Conservation (phyloP, 148 eudicot species). For the Gaultheria prostrata region DNA sequence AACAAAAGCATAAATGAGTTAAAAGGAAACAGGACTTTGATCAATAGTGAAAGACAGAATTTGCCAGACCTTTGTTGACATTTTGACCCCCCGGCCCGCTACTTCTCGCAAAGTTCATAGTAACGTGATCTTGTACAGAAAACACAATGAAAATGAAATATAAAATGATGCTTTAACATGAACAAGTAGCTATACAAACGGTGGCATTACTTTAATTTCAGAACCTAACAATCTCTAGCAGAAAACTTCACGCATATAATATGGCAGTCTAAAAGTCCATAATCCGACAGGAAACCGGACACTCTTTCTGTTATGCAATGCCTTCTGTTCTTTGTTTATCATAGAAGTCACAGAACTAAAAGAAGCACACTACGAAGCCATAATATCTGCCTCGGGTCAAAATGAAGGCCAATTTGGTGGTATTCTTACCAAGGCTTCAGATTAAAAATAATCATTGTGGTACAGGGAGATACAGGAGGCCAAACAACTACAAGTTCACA, state of each 20-base stretch:
- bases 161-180: neutral
- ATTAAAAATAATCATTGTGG: neutral
- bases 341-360: neutral
- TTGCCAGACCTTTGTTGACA: conserved; percentile 69
- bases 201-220: neutral
- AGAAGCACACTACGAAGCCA: neutral
- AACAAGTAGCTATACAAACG: neutral
- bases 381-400: neutral
- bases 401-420: neutral
- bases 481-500: neutral
- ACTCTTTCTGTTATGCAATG: neutral
- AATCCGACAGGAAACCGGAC: neutral
- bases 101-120: conserved; percentile 70
- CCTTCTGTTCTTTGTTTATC: neutral
- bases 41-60: conserved; percentile 6
- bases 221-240: neutral
- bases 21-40: neutral
- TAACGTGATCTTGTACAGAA: conserved; percentile 57
- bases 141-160: neutral
- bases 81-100: conserved; percentile 94
- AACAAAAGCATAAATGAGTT: neutral
- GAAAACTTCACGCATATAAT: neutral
- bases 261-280: neutral
- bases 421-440: neutral
- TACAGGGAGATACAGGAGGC: neutral